Percentiles rank a stretch among this genome's conserved stretches.
Evolutionary conservation across 352 stramenopile species (phyloP).

Genomic region (Globisporangium yorkense): DNA sequence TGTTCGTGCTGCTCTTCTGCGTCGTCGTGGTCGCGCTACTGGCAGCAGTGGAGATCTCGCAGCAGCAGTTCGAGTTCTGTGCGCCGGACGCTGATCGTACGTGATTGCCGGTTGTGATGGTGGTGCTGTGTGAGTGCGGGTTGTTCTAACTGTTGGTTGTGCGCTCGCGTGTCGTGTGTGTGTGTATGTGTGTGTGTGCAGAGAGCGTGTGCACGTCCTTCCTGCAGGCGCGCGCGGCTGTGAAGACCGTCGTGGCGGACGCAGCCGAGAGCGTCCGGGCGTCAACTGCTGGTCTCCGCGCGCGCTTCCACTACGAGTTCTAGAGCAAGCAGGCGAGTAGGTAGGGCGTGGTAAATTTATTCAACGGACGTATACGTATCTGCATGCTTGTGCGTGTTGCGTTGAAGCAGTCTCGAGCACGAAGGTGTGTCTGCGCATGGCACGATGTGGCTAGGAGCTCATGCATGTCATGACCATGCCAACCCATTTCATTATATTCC

Average conservation of each 20-base stretch:
- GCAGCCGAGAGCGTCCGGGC: constrained; percentile 20
- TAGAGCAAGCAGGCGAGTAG: constrained; percentile 4
- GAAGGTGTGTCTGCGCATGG: too few species aligned
- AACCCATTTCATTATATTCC: too few species aligned
- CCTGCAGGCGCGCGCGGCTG: constrained; percentile 26
- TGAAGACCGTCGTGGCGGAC: constrained; percentile 26
- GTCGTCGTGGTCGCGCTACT: constrained; percentile 40
- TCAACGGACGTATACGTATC: constrained; percentile 1
- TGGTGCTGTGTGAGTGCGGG: neutral
- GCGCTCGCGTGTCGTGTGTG: neutral
- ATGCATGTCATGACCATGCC: too few species aligned
- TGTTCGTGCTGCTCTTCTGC: constrained; percentile 30
- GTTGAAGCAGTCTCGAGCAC: neutral
- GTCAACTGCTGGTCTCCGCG: constrained; percentile 4
- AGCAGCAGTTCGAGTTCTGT: constrained; percentile 46
- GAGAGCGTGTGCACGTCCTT: constrained; percentile 24
- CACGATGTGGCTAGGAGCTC: too few species aligned
- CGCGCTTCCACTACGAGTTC: constrained; percentile 9
- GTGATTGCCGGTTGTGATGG: constrained; percentile 1
- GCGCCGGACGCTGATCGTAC: constrained; percentile 20
- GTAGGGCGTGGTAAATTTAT: constrained; percentile 16
- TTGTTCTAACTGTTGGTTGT: neutral
- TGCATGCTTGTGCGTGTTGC: neutral
- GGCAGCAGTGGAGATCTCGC: constrained; percentile 41
- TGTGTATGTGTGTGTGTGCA: neutral